A percentile compares a stretch with the other conserved stretches of the same genome.
Conservation (phyloP, 1,284 basidiomycete genomes). For the Kalmanozyma brasiliensis region DNA sequence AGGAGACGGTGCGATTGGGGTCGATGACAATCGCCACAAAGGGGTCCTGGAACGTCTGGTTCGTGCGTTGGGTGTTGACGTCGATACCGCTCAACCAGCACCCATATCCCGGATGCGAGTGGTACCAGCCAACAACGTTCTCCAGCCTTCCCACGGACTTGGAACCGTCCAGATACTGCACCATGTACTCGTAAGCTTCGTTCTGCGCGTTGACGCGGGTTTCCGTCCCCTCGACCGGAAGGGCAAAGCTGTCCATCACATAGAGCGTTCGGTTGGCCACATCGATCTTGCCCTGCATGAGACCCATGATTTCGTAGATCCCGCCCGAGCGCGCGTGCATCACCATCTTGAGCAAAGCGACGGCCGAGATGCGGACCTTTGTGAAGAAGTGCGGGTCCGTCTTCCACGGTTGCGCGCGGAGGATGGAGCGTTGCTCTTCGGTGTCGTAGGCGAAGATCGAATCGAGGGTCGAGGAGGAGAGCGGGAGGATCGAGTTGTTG, state of each 20-base stretch:
- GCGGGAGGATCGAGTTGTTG: conserved; percentile 76
- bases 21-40: conserved; percentile 98
- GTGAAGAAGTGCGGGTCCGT: conserved; percentile 93
- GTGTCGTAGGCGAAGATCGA: conserved; percentile 74
- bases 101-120: conserved; percentile 98
- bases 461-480: conserved; percentile 49
- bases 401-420: conserved; percentile 82
- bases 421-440: conserved; percentile 78
- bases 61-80: conserved; percentile 93
- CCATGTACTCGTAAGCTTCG: conserved; percentile 99
- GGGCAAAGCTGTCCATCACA: conserved; percentile 89
- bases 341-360: conserved; percentile 98
- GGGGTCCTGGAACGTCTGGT: conserved; percentile 93
- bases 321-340: conserved; percentile 98
- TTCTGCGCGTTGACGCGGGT: conserved; percentile 95
- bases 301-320: conserved; percentile 97
- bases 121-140: conserved; percentile 97
- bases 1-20: conserved; percentile 96
- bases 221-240: conserved; percentile 98
- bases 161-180: conserved; percentile 84
- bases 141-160: conserved; percentile 85
- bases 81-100: conserved; percentile 99
- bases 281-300: conserved; percentile 97
- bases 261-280: conserved; percentile 83
- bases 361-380: conserved; percentile 90